Evolutionary conservation across 192 early-diverging fungal genomes (phyloP).

Genomic region (Lunasporangiospora selenospora): DNA sequence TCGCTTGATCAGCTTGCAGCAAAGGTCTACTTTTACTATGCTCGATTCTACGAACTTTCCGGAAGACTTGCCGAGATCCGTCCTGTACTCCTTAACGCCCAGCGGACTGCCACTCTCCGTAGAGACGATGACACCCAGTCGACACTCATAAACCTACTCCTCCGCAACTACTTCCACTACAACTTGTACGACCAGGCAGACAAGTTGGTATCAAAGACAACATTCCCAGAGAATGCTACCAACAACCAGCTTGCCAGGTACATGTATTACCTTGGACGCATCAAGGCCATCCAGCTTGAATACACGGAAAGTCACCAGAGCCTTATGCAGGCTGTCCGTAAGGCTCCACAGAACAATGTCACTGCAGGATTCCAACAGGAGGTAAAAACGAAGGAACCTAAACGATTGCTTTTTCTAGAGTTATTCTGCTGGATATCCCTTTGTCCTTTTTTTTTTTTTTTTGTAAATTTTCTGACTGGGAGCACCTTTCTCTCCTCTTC

Average conservation of each 20-base stretch:
- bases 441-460: neutral
- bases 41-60: slow-evolving; percentile 87
- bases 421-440: neutral
- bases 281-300: slow-evolving; percentile 98
- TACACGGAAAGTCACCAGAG: slow-evolving; percentile 92
- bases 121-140: slow-evolving; percentile 91
- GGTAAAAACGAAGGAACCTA: slow-evolving; percentile 54
- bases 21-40: slow-evolving; percentile 93
- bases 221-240: slow-evolving; percentile 88
- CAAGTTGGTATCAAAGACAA: slow-evolving; percentile 91
- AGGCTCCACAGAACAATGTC: slow-evolving; percentile 86
- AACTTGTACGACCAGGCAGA: slow-evolving; percentile 99
- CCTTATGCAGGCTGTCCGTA: slow-evolving; percentile 93
- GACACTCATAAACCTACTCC: slow-evolving; percentile 82
- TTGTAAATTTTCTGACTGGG: neutral
- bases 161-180: slow-evolving; percentile 93
- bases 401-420: neutral
- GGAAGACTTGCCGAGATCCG: slow-evolving; percentile 77
- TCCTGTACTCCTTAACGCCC: slow-evolving; percentile 77
- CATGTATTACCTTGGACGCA: slow-evolving; percentile 96
- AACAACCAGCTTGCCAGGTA: slow-evolving; percentile 96
- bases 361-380: slow-evolving; percentile 97
- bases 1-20: slow-evolving; percentile 91
- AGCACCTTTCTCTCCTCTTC: neutral
- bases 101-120: slow-evolving; percentile 91